phyloP scores from a whole-genome alignment of 495 filamentous ascomycete genomes.

The Hypomontagnella submonticulosa region DNA sequence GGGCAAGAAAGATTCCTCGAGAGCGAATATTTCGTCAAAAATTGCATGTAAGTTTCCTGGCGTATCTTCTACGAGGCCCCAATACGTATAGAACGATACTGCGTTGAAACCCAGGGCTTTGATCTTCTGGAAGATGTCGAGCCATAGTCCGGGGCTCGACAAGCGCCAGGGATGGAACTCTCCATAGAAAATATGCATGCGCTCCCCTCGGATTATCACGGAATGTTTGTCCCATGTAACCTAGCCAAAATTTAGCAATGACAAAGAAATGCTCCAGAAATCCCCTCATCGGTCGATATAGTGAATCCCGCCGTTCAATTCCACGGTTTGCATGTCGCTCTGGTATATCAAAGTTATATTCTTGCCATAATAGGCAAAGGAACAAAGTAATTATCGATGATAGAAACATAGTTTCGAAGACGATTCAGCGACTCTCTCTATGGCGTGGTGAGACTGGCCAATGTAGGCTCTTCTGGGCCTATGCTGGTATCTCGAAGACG shows the following conservation, averaged over 20 bases:
- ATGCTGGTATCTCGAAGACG: not conserved
- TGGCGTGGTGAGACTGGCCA: not conserved
- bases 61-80: conserved; percentile 79
- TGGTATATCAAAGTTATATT: conserved; percentile 4
- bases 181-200: conserved; percentile 75
- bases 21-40: conserved; percentile 73
- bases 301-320: conserved; percentile 6
- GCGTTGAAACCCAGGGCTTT: conserved; percentile 79
- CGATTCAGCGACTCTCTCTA: not conserved
- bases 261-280: not conserved
- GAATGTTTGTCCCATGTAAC: conserved; percentile 81
- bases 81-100: conserved; percentile 79
- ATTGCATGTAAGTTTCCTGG: conserved; percentile 72
- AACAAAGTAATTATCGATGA: not conserved
- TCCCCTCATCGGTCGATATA: conserved; percentile 14
- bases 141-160: conserved; percentile 75
- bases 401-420: conserved; percentile 10
- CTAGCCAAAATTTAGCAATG: conserved; percentile 11
- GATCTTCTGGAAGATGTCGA: conserved; percentile 83
- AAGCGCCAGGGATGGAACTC: conserved; percentile 81
- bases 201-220: conserved; percentile 74
- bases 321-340: not conserved
- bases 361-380: conserved; percentile 4
- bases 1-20: conserved; percentile 76
- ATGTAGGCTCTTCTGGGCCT: not conserved